Percentiles rank a stretch among this genome's conserved stretches.
Conservation (phyloP, 371 early-diverging fungal genomes). For the Chytridium lagenaria region DNA sequence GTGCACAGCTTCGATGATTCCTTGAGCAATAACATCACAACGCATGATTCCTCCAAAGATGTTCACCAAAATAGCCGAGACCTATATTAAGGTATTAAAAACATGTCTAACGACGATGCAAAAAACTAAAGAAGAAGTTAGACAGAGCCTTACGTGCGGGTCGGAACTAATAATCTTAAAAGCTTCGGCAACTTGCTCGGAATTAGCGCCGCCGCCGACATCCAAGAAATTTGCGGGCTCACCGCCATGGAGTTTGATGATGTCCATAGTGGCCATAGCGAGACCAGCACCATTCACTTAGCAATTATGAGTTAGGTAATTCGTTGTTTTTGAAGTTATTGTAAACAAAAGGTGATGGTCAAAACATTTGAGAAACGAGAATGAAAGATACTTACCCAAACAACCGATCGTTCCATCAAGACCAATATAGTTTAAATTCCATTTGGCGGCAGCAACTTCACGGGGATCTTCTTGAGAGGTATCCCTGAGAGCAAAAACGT, state of each 20-base stretch:
- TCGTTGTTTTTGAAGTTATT: too few relatives aligned
- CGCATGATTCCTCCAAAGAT: slow-evolving; percentile 99
- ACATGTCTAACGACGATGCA: slow-evolving; percentile 1
- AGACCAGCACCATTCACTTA: slow-evolving; percentile 97
- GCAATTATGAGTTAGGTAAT: not conserved
- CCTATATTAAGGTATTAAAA: slow-evolving; percentile 31
- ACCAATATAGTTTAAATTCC: slow-evolving; percentile 98
- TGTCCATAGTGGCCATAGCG: slow-evolving; percentile 99
- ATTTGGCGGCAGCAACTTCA: slow-evolving; percentile 96
- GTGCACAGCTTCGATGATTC: slow-evolving; percentile 94
- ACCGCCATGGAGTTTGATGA: slow-evolving; percentile 97
- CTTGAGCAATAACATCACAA: slow-evolving; percentile 97
- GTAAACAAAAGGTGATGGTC: not conserved
- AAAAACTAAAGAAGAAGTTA: not conserved
- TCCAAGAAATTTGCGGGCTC: slow-evolving; percentile 99
- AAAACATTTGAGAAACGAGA: not conserved
- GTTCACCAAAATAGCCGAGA: slow-evolving; percentile 97
- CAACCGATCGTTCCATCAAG: slow-evolving; percentile 90
- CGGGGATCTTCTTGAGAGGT: slow-evolving; percentile 95
- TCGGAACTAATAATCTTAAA: slow-evolving; percentile 98
- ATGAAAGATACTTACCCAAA: slow-evolving; percentile 53
- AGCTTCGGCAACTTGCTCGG: slow-evolving; percentile 96
- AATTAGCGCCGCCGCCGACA: slow-evolving; percentile 96
- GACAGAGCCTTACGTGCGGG: slow-evolving; percentile 63
- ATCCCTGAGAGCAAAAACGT: slow-evolving; percentile 87